phyloP scores from a whole-genome alignment of 2,329 filamentous ascomycete species.

The Neopestalotiopsis sp. region DNA sequence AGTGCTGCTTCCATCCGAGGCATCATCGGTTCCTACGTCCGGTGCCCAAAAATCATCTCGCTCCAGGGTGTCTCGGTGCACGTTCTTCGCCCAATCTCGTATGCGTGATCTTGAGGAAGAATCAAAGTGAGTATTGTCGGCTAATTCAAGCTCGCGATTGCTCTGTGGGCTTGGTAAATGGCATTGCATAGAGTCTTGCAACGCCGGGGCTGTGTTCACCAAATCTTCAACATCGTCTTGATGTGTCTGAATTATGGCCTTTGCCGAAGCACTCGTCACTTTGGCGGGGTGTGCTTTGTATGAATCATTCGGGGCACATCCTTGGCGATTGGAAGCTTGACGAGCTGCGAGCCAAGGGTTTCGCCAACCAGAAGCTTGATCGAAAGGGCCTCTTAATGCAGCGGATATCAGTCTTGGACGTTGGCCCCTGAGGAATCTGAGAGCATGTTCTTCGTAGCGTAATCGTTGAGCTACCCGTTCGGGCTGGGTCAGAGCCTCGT shows the following conservation, averaged over 20 bases:
- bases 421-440: conserved; percentile 62
- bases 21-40: conserved; percentile 10
- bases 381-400: conserved; percentile 66
- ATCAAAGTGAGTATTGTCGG: conserved; percentile 20
- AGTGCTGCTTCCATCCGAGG: conserved; percentile 19
- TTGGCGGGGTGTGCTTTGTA: conserved; percentile 18
- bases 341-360: conserved; percentile 55
- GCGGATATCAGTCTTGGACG: conserved; percentile 65
- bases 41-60: conserved; percentile 38
- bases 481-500: conserved; percentile 58
- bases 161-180: conserved; percentile 46
- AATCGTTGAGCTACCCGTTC: conserved; percentile 54
- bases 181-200: conserved; percentile 38
- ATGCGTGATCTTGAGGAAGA: conserved; percentile 30
- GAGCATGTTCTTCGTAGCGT: conserved; percentile 65
- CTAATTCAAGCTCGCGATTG: conserved; percentile 30
- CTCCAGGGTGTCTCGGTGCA: conserved; percentile 25
- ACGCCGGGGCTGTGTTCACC: conserved; percentile 21
- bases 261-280: conserved; percentile 20
- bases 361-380: conserved; percentile 51
- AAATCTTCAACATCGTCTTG: conserved; percentile 3
- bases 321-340: conserved; percentile 8
- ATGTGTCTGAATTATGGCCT: conserved; percentile 13
- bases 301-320: conserved; percentile 12
- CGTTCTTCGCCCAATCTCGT: conserved; percentile 32